Percentiles rank a stretch among this genome's conserved stretches.
Evolutionary conservation across 108 stramenopile genomes (phyloP).

Genomic region (Pseudonitzschia pungens): DNA sequence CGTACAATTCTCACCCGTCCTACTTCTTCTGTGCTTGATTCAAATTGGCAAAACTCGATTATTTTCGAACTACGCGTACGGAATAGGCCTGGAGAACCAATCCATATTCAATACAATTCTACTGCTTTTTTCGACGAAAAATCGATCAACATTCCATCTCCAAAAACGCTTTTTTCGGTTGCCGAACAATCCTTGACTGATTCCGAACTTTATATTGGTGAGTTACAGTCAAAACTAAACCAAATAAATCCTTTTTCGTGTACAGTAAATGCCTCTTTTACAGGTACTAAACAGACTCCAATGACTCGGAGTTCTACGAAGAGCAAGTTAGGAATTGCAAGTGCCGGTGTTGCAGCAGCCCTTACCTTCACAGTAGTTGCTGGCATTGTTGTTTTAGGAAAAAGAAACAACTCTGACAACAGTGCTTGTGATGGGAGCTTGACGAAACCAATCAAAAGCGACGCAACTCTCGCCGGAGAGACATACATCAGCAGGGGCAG

Average conservation of each 20-base stretch:
- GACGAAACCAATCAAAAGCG: constrained; percentile 7
- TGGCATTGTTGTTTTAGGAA: constrained; percentile 11
- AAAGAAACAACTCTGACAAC: constrained; percentile 8
- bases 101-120: constrained; percentile 21
- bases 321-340: constrained; percentile 11
- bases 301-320: not conserved
- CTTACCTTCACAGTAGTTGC: constrained; percentile 15
- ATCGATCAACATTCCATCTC: constrained; percentile 17
- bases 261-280: constrained; percentile 16
- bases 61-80: no score
- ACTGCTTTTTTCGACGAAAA: constrained; percentile 21
- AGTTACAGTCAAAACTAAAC: constrained; percentile 4
- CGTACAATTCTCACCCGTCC: not conserved
- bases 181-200: constrained; percentile 11
- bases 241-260: constrained; percentile 26
- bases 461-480: constrained; percentile 29
- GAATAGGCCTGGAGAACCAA: constrained; percentile 23
- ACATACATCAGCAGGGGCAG: constrained; percentile 16
- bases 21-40: not conserved
- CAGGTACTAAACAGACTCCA: constrained; percentile 1
- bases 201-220: constrained; percentile 12
- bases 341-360: constrained; percentile 12
- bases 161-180: constrained; percentile 13
- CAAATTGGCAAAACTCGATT: not conserved
- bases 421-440: constrained; percentile 2